These are phyloP conservation scores for Neckera pumila DNA, from an alignment of 225 moss, liverwort and hornwort species.

Conservation along the genomic window DNA sequence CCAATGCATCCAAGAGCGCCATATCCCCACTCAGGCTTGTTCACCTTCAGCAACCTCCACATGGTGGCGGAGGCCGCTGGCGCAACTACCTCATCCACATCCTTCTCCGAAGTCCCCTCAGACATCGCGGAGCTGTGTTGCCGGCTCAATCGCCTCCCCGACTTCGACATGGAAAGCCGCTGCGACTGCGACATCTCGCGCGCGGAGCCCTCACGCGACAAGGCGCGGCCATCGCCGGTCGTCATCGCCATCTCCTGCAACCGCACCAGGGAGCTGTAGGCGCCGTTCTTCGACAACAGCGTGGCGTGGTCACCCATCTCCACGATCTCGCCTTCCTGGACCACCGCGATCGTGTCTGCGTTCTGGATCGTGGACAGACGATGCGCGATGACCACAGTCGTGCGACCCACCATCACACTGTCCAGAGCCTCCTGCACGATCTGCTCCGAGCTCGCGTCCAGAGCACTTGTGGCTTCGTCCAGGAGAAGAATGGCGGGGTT, in stretches of 20 bases:
- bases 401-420: slow-evolving; percentile 64
- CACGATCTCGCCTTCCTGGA: slow-evolving; percentile 54
- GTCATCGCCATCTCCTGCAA: slow-evolving; percentile 51
- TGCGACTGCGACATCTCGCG: neutral
- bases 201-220: slow-evolving; percentile 23
- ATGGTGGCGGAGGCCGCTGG: slow-evolving; percentile 10
- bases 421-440: slow-evolving; percentile 75
- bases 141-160: slow-evolving; percentile 41
- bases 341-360: slow-evolving; percentile 55
- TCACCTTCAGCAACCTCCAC: slow-evolving; percentile 45
- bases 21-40: slow-evolving; percentile 47
- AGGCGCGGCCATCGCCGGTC: neutral
- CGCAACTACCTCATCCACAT: neutral
- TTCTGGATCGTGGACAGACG: slow-evolving; percentile 69
- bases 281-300: slow-evolving; percentile 38
- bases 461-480: slow-evolving; percentile 79
- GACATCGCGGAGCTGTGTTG: slow-evolving; percentile 28
- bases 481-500: slow-evolving; percentile 62
- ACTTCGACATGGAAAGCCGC: slow-evolving; percentile 28
- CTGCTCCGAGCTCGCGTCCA: slow-evolving; percentile 70
- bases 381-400: slow-evolving; percentile 65
- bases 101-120: slow-evolving; percentile 1
- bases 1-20: slow-evolving; percentile 24
- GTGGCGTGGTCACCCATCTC: slow-evolving; percentile 53
- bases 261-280: slow-evolving; percentile 50